Evolutionary conservation across 768 basidiomycete genomes (phyloP).

Genomic region (Pisolithus sp.): DNA sequence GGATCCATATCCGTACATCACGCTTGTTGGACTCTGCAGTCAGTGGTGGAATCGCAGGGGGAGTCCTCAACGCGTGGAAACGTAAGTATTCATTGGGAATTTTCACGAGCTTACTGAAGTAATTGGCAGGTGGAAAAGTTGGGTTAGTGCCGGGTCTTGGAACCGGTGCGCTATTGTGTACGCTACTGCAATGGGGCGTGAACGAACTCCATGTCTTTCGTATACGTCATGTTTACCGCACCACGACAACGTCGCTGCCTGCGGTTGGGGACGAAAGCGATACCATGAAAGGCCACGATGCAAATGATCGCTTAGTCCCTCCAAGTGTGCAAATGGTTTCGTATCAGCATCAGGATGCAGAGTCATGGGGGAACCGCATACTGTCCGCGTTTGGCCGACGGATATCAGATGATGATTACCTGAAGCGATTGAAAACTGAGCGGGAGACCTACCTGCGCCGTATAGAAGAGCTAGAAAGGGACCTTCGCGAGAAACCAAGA

Average conservation of each 20-base stretch:
- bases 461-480: conserved; percentile 53
- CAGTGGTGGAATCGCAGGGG: conserved; percentile 67
- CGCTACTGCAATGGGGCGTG: conserved; percentile 57
- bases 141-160: conserved; percentile 54
- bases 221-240: conserved; percentile 47
- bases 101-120: neutral
- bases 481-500: conserved; percentile 12
- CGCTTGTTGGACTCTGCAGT: conserved; percentile 65
- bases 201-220: conserved; percentile 64
- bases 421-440: conserved; percentile 50
- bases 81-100: conserved; percentile 37
- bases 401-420: conserved; percentile 69
- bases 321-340: conserved; percentile 12
- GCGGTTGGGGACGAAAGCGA: neutral
- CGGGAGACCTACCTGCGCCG: conserved; percentile 47
- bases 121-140: conserved; percentile 48
- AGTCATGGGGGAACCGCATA: conserved; percentile 33
- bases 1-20: conserved; percentile 50
- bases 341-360: neutral
- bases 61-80: conserved; percentile 49
- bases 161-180: conserved; percentile 53
- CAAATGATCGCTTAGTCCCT: conserved; percentile 1
- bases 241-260: conserved; percentile 1
- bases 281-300: neutral
- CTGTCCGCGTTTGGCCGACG: conserved; percentile 28